Base-by-base conservation (phyloP, 176 grass and related monocot species). In the Phyllostachys edulis region DNA sequence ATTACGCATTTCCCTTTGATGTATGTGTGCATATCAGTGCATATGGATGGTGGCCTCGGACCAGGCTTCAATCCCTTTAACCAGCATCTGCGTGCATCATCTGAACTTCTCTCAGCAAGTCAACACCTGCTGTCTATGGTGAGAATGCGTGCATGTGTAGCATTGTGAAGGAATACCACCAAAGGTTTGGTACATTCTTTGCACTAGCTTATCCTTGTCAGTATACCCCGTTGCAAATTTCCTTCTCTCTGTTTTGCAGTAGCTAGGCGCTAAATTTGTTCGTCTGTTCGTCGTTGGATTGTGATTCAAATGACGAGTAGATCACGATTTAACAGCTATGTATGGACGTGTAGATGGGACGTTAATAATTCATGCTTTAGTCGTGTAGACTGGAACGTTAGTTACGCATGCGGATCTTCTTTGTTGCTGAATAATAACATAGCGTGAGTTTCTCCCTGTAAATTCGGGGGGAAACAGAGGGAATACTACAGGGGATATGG, bases 1-100 rank as follows among this genome's bases (percentile, higher is more conserved):
- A 4, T 17, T 3, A 26, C n/a, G 26, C 24, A 17, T 73, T 73
- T 73, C 7, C 27, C 20, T 73, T 27, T 20, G 26, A 5, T 32
- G 16, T 0, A 52, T 51, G 70, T 2, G 24, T 70, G 67, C 9
- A n/a, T n/a, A 50, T 8, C 34, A 8, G 37, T 65, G 27, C 32
- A 36, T 11, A 36, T 11, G 37, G 37, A 4, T 24, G 36, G 46
- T 73, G 71, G 46, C 46, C 71, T 52, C 46, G 71, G 71, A 52
- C 71, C 71, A 73, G 71, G 71, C 46, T 73, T 73, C 71, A 73
- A 52, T 50, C 71, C 71, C 71, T 73, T 73, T 12, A 73, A 21
- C 71, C 23, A 52, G 71, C 71, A 73, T 34, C 6, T 20, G 46
- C 71, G 15, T 52, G 27, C 3, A 71, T 6, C 10, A 15, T 71